Conservation (phyloP, 2,329 filamentous ascomycete species). For the Phyllosticta capitalensis region DNA sequence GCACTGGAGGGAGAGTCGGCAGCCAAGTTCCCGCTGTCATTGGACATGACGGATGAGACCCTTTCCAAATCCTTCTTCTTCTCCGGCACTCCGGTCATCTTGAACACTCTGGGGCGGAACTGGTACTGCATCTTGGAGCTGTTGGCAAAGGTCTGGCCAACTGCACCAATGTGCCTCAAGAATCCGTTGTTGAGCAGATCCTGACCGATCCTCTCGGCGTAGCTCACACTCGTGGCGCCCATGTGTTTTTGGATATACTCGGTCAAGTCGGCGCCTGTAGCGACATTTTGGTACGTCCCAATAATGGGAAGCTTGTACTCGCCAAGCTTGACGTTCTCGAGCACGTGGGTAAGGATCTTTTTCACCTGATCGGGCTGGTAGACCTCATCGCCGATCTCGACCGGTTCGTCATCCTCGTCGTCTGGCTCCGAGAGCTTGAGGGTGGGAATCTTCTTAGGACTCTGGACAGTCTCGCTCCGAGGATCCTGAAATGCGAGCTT, state of each 20-base stretch:
- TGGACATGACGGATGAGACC: slow-evolving; percentile 59
- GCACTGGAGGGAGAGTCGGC: slow-evolving; percentile 74
- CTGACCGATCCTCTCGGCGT: slow-evolving; percentile 90
- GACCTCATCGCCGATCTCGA: slow-evolving; percentile 83
- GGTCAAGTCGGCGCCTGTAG: slow-evolving; percentile 83
- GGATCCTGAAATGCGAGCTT: slow-evolving; percentile 95
- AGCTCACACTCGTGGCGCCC: slow-evolving; percentile 72
- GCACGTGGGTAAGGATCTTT: slow-evolving; percentile 77
- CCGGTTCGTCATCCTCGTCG: slow-evolving; percentile 63
- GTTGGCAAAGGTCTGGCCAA: slow-evolving; percentile 92
- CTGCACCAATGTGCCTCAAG: slow-evolving; percentile 81
- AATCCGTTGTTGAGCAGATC: slow-evolving; percentile 82
- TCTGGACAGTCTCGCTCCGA: slow-evolving; percentile 39
- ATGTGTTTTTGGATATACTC: slow-evolving; percentile 89
- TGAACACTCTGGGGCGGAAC: slow-evolving; percentile 88
- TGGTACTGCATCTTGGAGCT: slow-evolving; percentile 97
- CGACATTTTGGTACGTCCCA: slow-evolving; percentile 89
- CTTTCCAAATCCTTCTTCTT: slow-evolving; percentile 67
- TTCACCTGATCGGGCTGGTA: slow-evolving; percentile 83
- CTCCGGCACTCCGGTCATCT: slow-evolving; percentile 76
- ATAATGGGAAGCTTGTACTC: slow-evolving; percentile 94
- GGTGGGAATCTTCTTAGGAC: slow-evolving; percentile 58
- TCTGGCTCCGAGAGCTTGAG: slow-evolving; percentile 74
- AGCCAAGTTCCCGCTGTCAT: slow-evolving; percentile 39
- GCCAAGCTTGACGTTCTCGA: slow-evolving; percentile 75